phyloP scores from a whole-genome alignment of 1,284 basidiomycete species.

The Leccinum ponderosum region DNA sequence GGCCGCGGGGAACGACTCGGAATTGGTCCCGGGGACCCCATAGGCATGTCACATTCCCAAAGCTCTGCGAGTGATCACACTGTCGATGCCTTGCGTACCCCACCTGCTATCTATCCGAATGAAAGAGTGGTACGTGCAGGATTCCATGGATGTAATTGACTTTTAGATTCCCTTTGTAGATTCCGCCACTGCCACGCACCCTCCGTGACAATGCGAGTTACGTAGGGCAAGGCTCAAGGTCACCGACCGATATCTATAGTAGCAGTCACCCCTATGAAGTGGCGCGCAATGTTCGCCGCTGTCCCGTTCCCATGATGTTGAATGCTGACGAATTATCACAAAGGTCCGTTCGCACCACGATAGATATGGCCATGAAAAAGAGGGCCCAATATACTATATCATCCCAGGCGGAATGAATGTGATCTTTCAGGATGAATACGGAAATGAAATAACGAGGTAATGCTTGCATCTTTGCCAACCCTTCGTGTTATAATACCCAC shows the following conservation, averaged over 20 bases:
- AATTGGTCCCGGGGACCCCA: constrained; percentile 20
- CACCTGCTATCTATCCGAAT: constrained; percentile 22
- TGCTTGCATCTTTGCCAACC: not conserved
- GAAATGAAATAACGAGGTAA: constrained; percentile 66
- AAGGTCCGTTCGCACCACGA: constrained; percentile 25
- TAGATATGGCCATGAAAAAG: constrained; percentile 28
- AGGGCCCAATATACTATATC: constrained; percentile 56
- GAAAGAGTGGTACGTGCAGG: constrained; percentile 29
- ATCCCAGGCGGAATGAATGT: constrained; percentile 65
- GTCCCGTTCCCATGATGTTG: not conserved
- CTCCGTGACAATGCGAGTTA: constrained; percentile 20
- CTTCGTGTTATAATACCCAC: constrained; percentile 24
- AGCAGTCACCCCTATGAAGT: constrained; percentile 20
- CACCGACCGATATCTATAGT: constrained; percentile 34
- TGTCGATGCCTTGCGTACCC: constrained; percentile 27
- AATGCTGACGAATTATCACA: constrained; percentile 11
- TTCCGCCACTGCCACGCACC: constrained; percentile 31
- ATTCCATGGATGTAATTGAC: not conserved
- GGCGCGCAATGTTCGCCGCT: constrained; percentile 14
- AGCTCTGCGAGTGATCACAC: constrained; percentile 34
- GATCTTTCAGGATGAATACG: constrained; percentile 66
- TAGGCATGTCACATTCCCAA: constrained; percentile 25
- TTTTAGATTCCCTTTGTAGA: constrained; percentile 15
- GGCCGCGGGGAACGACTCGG: constrained; percentile 16
- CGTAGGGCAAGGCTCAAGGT: constrained; percentile 16